These are phyloP conservation scores for Cinchona pubescens DNA, from an alignment of 257 asterid genomes.

Conservation along the genomic window DNA sequence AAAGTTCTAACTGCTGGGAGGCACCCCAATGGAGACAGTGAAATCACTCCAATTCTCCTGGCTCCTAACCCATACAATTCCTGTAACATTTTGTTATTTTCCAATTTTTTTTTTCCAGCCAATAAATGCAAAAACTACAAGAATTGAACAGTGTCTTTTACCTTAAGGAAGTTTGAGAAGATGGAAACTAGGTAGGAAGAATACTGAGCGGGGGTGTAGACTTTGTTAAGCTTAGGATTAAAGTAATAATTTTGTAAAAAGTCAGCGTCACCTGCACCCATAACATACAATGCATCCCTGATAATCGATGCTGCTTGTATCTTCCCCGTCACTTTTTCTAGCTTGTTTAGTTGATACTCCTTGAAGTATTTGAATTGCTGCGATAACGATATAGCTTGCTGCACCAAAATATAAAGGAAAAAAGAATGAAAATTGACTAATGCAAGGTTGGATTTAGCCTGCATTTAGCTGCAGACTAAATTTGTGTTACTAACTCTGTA, in stretches of 20 bases:
- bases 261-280: conserved; percentile 78
- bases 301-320: conserved; percentile 48
- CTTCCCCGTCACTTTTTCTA: conserved; percentile 61
- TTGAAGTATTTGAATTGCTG: conserved; percentile 63
- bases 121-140: background rate
- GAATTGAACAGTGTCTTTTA: conserved; percentile 9
- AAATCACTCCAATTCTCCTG: conserved; percentile 81
- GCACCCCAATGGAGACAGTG: conserved; percentile 94
- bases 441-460: too few relatives aligned
- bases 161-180: conserved; percentile 61
- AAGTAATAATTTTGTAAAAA: conserved; percentile 82
- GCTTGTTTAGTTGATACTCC: conserved; percentile 75
- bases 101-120: too few relatives aligned
- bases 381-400: conserved; percentile 78
- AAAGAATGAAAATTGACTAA: too few relatives aligned
- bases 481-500: too few relatives aligned
- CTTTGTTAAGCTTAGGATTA: conserved; percentile 65
- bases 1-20: conserved; percentile 77
- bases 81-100: too few relatives aligned
- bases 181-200: conserved; percentile 59
- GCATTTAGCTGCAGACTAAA: too few relatives aligned
- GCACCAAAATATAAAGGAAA: too few relatives aligned
- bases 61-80: conserved; percentile 75
- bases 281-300: conserved; percentile 55
- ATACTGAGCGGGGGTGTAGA: conserved; percentile 70